These are phyloP conservation scores for Scheffersomyces cryptocercus DNA, from an alignment of 1,139 yeast species.

Conservation along the genomic window DNA sequence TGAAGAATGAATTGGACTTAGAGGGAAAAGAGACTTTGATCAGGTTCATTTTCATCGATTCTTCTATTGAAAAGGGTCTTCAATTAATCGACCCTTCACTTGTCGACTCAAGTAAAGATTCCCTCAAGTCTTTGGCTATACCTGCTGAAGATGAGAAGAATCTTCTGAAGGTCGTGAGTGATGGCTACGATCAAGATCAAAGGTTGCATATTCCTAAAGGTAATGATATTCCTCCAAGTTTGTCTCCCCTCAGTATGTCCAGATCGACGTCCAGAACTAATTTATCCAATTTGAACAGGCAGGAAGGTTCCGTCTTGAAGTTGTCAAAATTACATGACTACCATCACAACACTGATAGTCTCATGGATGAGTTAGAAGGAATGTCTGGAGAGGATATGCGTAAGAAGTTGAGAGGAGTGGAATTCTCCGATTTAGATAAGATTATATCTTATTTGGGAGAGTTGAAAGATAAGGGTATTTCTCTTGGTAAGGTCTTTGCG, in stretches of 20 bases:
- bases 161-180: neutral
- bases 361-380: constrained; percentile 20
- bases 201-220: constrained; percentile 4
- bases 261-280: constrained; percentile 39
- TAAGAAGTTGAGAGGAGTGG: constrained; percentile 42
- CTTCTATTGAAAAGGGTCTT: constrained; percentile 67
- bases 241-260: constrained; percentile 31
- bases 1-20: constrained; percentile 51
- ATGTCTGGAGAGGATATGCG: constrained; percentile 57
- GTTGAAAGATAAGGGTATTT: constrained; percentile 53
- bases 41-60: constrained; percentile 66
- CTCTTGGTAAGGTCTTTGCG: constrained; percentile 52
- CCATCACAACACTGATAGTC: constrained; percentile 17
- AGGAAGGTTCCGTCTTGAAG: constrained; percentile 45
- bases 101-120: constrained; percentile 11
- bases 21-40: constrained; percentile 76
- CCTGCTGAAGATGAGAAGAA: constrained; percentile 21
- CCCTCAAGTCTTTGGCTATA: neutral
- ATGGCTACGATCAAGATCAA: constrained; percentile 5
- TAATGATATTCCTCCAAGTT: constrained; percentile 14
- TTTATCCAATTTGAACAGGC: constrained; percentile 35
- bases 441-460: constrained; percentile 50
- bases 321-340: constrained; percentile 30
- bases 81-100: constrained; percentile 48
- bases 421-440: constrained; percentile 54